Base-by-base conservation (phyloP, 2,329 filamentous ascomycete species). In the Dactylellina leptospora region DNA sequence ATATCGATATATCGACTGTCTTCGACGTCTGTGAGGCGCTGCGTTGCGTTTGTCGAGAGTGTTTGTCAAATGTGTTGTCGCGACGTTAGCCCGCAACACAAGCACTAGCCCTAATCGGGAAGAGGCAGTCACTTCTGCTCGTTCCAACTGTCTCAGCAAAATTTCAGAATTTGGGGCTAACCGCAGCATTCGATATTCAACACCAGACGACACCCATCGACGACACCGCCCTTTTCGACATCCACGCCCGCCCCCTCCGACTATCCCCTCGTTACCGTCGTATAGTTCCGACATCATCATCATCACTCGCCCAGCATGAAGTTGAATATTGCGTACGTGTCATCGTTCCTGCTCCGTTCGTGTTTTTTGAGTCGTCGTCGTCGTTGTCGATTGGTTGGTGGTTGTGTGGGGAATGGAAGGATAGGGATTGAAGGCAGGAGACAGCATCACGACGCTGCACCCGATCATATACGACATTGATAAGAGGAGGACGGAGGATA, bases 271-370 rank as follows among this genome's bases (percentile, higher is more conserved):
- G 18, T 38, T 13, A 16, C 53, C 53, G 59, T 64, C 59, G 59
- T 72, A 61, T 47, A 53, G 47, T n/a, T 36, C 58, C 47, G 38
- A 63, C 53, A 64, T 27, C 40, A 33, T 53, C 30, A 40, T n/a
- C 36, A 40, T n/a, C 36, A 40, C 11, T 53, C 45, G 68, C 68
- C 68, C 68, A 72, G 38, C 68, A 72, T 72, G 68, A 72, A 72
- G 68, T 50, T 72, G 53, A 72, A 72, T 22, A 72, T 72, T 53
- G 23, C 68, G 68, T 72, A 72, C 38, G 68, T 72, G 16, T 42
- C 23, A 27, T 48, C 53, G 5, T 18, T 33, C 38, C 33, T n/a
- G 16, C 40, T 62, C 18, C 13, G 27, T 18, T n/a, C 55, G 11
- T 47, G 40, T 48, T 30, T 18, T 48, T 45, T 33, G 6, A 4